A percentile compares a stretch with the other conserved stretches of the same genome.
Evolutionary conservation across 2,329 filamentous ascomycete genomes (phyloP).

Genomic region (Teratosphaeria destructans): DNA sequence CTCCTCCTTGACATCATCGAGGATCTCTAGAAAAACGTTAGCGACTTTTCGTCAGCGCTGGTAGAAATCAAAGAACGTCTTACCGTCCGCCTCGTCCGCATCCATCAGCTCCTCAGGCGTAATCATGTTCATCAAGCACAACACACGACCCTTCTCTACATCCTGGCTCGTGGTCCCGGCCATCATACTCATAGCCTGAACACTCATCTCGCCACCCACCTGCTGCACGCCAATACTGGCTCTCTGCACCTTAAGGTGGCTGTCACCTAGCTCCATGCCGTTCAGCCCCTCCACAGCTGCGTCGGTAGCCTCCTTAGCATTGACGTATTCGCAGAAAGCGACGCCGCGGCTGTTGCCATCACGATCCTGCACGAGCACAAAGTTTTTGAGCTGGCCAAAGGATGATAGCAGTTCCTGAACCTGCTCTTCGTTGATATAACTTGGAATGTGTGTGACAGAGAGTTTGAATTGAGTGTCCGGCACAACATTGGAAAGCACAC

Average conservation of each 20-base stretch:
- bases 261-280: constrained; percentile 84
- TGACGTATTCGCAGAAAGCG: constrained; percentile 89
- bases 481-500: constrained; percentile 68
- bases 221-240: constrained; percentile 94
- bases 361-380: constrained; percentile 78
- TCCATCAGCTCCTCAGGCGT: constrained; percentile 91
- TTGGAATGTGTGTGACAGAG: constrained; percentile 78
- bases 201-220: constrained; percentile 86
- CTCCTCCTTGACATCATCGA: constrained; percentile 87
- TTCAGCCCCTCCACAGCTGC: constrained; percentile 86
- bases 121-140: constrained; percentile 97
- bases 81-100: constrained; percentile 90
- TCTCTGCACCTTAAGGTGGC: constrained; percentile 71
- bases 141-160: constrained; percentile 68
- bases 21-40: constrained; percentile 61
- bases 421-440: constrained; percentile 81
- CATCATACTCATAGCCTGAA: constrained; percentile 96
- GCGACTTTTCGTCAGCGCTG: not conserved
- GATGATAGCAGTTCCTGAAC: constrained; percentile 80
- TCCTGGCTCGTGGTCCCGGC: constrained; percentile 70
- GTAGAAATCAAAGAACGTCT: constrained; percentile 12
- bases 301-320: constrained; percentile 60
- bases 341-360: constrained; percentile 79
- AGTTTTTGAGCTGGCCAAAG: constrained; percentile 88
- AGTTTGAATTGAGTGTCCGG: constrained; percentile 94